phyloP scores from a whole-genome alignment of 1,139 yeast species.

The Sugiyamaella xylanicola region DNA sequence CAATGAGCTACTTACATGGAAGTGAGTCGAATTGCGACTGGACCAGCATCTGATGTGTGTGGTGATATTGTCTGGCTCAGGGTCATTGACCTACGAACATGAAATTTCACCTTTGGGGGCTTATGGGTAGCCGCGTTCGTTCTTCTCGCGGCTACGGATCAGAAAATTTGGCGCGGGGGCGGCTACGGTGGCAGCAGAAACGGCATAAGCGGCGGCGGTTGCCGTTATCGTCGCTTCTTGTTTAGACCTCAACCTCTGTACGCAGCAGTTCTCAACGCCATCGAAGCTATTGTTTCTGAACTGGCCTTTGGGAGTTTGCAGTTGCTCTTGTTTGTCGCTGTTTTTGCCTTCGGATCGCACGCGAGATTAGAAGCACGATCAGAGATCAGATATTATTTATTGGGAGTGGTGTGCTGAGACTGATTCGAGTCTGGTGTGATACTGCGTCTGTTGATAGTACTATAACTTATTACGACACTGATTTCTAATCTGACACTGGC shows the following conservation, averaged over 20 bases:
- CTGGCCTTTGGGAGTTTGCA: too few relatives aligned
- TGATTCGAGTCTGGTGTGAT: too few relatives aligned
- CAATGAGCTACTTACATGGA: conserved; percentile 35
- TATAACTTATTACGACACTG: too few relatives aligned
- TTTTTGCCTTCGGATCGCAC: neutral
- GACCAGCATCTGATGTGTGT: conserved; percentile 17
- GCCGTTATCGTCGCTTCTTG: neutral
- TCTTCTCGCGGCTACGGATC: too few relatives aligned
- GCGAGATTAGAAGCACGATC: too few relatives aligned
- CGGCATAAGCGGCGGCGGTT: neutral
- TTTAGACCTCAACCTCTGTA: neutral
- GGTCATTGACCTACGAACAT: neutral
- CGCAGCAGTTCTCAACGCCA: neutral
- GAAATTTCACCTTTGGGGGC: neutral
- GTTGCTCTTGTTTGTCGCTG: neutral
- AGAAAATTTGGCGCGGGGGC: neutral
- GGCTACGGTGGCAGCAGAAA: neutral
- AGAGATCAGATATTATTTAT: too few relatives aligned
- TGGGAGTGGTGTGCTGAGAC: too few relatives aligned
- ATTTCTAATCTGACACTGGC: too few relatives aligned
- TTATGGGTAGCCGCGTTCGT: neutral
- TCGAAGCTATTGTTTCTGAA: too few relatives aligned
- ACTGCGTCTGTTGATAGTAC: too few relatives aligned
- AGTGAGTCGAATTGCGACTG: conserved; percentile 30
- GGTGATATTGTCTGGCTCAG: neutral